A percentile compares a stretch with the other conserved stretches of the same genome.
phyloP scores from a whole-genome alignment of 2,329 filamentous ascomycete genomes.

The Raffaelea albimanens region DNA sequence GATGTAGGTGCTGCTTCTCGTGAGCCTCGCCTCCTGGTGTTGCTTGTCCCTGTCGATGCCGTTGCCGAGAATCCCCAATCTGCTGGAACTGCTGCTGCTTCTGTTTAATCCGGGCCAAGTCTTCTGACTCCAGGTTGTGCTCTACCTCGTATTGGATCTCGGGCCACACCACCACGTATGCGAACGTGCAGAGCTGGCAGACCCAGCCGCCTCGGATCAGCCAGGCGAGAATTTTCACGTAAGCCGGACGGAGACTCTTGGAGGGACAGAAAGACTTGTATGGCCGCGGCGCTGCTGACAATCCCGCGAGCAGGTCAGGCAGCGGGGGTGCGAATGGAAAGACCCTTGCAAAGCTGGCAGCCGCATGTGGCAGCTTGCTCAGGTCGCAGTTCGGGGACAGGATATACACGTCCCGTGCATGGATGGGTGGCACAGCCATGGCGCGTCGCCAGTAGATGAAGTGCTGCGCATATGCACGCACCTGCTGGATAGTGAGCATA shows the following conservation, averaged over 20 bases:
- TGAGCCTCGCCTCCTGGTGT: neutral
- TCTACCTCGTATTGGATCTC: slow-evolving; percentile 77
- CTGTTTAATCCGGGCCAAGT: slow-evolving; percentile 31
- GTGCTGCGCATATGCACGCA: slow-evolving; percentile 82
- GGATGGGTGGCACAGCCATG: slow-evolving; percentile 81
- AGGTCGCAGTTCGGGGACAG: slow-evolving; percentile 84
- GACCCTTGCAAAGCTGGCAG: slow-evolving; percentile 60
- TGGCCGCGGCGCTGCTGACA: slow-evolving; percentile 71
- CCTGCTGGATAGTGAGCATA: slow-evolving; percentile 66
- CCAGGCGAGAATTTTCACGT: slow-evolving; percentile 89
- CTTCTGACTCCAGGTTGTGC: slow-evolving; percentile 57
- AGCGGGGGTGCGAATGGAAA: slow-evolving; percentile 80
- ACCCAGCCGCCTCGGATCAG: slow-evolving; percentile 89
- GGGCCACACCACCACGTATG: slow-evolving; percentile 75
- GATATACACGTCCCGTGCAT: slow-evolving; percentile 83
- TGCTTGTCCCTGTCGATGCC: neutral
- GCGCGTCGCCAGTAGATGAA: slow-evolving; percentile 94
- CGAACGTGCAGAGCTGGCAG: slow-evolving; percentile 84
- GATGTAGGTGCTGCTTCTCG: neutral
- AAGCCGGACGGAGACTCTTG: slow-evolving; percentile 77
- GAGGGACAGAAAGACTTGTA: slow-evolving; percentile 80
- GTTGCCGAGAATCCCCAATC: neutral
- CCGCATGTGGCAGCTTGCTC: slow-evolving; percentile 57
- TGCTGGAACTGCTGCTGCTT: slow-evolving; percentile 11
- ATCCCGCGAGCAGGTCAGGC: slow-evolving; percentile 74